Conservation (phyloP, 2,329 filamentous ascomycete species). For the Aspergillus intermedius region DNA sequence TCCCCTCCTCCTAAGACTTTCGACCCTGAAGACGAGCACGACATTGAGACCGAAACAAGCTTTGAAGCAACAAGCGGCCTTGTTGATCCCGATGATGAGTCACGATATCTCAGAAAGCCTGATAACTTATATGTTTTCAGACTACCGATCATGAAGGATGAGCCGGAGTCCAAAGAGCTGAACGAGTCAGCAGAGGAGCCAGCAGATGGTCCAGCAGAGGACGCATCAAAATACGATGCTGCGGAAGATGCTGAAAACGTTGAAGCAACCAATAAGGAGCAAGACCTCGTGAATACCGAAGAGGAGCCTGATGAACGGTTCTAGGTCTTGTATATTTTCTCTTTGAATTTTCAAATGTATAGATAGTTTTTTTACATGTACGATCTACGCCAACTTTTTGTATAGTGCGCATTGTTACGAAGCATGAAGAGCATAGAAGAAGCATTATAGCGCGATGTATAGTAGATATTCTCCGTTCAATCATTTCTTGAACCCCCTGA, state of each 20-base stretch:
- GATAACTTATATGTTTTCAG: background rate
- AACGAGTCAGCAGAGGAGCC: background rate
- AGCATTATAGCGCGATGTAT: no score
- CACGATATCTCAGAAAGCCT: conserved; percentile 10
- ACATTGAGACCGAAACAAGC: conserved; percentile 20
- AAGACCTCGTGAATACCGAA: background rate
- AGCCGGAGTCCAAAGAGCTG: background rate
- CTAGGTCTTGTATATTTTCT: background rate
- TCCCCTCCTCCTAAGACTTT: conserved; percentile 8
- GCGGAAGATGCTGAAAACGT: background rate
- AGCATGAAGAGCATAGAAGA: no score
- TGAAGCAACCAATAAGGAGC: background rate
- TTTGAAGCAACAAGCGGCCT: conserved; percentile 10
- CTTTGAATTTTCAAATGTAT: background rate
- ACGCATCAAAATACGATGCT: background rate
- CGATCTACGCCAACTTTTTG: no score
- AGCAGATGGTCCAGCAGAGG: background rate
- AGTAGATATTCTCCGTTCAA: no score
- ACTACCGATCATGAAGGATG: background rate
- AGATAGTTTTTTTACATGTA: background rate
- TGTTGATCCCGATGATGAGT: conserved; percentile 14
- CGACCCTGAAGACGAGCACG: conserved; percentile 18
- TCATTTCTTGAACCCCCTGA: no score
- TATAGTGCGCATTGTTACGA: no score
- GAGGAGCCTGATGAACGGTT: background rate